Base-by-base conservation (phyloP, 2,329 filamentous ascomycete species). In the Exophiala sp. region DNA sequence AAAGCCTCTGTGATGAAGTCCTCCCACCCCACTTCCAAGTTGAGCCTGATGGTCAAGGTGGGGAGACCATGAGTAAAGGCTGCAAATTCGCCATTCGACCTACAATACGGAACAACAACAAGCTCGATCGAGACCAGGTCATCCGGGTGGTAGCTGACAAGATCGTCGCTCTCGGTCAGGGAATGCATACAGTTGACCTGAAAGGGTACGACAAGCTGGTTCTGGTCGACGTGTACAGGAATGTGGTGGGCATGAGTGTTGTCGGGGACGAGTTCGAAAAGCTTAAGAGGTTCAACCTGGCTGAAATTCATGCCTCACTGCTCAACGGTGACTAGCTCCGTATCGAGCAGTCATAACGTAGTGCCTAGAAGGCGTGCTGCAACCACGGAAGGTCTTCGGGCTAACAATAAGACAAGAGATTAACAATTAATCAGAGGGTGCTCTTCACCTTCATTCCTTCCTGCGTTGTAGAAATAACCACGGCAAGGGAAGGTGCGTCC, bases 201-300 rank as follows among this genome's bases (percentile, higher is more conserved):
- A 82, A 77, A 52, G 75, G 78, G 36, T 84, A 83, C 63, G 82
- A 86, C 67, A 65, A 78, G 38, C 70, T 84, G 44, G 82, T 86
- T 57, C 66, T 86, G 35, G 80, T 86, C 41, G 81, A 85, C 61
- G 72, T 86, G 51, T 80, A 83, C 65, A 77, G 84, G 71, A 84
- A 84, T 61, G 68, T 85, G 8, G 77, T 82, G 55, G 83, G 83
- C 16, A 83, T 86, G 75, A 84, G 81, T 59, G 81, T 86, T 7
- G 79, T 85, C 3, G 78, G 76, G 16, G 69, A 73, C 48, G 79
- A 83, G 58, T 86, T 79, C 61, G 82, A 86, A 50, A 69, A 74
- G 58, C 71, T 86, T 58, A 86, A 84, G 68, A 75, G 79, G 51
- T 86, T 78, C 68, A 86, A 86, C 65, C 66, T 86, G 44, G 77